Base-by-base conservation (phyloP, 139 green algal genomes). In the Haematococcus lacustris region DNA sequence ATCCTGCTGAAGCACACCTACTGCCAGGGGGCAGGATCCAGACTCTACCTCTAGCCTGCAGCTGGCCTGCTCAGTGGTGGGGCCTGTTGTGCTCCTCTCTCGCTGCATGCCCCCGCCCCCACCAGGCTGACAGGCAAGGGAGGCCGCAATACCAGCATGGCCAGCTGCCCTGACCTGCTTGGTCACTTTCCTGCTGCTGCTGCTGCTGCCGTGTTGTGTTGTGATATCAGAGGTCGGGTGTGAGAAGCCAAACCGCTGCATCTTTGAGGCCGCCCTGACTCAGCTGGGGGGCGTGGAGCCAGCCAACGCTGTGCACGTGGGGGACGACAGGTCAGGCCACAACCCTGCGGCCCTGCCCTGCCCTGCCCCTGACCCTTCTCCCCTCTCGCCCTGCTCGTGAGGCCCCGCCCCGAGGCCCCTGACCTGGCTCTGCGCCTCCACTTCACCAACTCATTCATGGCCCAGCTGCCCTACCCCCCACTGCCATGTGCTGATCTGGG, bases 171-270 rank as follows among this genome's bases (percentile, higher is more conserved):
- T 57, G 13, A 57, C 13, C 21, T 28, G 47, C 13, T 57, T 57
- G 47, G 21, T 57, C 21, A 21, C 21, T 57, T 57, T 57, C 47
- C 21, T 28, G 47, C 47, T 57, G 13, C 47, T 21, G 13, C 21
- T 13, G 21, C 47, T 13, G 13, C 13, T 57, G 47, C 47, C 21
- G 47, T 57, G 47, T 21, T 64, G 53, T 26, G 23, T 30, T 23
- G 53, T 30, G 21, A 35, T 9, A 35, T 30, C 88, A 40, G 88
- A 94, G 75, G 83, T 96, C 25, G 77, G 79, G 0, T 88, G 73
- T 0, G 93, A 97, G 80, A 97, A 97, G 80, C 93, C 93, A 38
- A 94, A 94, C 79, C 92, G 89, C 1, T 66, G 83, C 26, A 91
- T 96, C 34, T 97, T 97, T 72, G 78, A 93, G 50, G 66, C 61